Evolutionary conservation across 192 early-diverging fungal genomes (phyloP), one percentile per base, ranked within the genome.

Genomic region (Obelidium mucronatum): DNA sequence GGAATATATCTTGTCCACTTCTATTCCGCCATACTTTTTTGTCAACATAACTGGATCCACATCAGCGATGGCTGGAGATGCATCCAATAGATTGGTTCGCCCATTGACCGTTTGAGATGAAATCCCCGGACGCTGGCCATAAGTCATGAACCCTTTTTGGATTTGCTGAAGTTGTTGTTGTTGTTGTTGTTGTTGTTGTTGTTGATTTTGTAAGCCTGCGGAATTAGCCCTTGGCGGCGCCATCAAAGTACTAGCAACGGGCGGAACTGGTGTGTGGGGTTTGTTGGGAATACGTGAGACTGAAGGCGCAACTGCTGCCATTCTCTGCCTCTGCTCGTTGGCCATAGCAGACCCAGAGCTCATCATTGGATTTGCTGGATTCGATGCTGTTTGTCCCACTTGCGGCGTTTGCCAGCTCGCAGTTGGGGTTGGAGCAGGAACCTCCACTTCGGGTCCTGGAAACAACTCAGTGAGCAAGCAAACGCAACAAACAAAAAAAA

Each of bases 391-490:
- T 24, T 62, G 19, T 30, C 26, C 17, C 60, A 30, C 24, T 67
- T 67, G 64, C 39, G 59, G 13, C 33, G 13, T 13, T 30, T 13
- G 59, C n/a, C n/a, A n/a, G n/a, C n/a, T n/a, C n/a, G 56, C 56
- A n/a, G 56, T 59, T 6, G 63, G 33, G 31, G 22, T 65, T 1
- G 63, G 22, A 33, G 44, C 36, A 59, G 56, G 56, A 30, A 24
- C 56, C 24, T 72, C 70, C 13, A 44, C n/a, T 39, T 72, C 70
- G 4, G 70, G 70, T 8, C 70, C 70, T 72, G 11, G 31, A 34
- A 66, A 42, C 1, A 5, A 28, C 15, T 31, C 13, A 60, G 58
- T 0, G 1, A 17, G 28, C 40, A n/a, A 52, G 39, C 22, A 48
- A 30, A 69, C 33, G 28, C 15, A 66, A 1, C 17, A 17, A 2